Percentiles rank a stretch among this genome's conserved stretches.
Evolutionary conservation across 257 asterid species (phyloP).

Genomic region (Rauvolfia tetraphylla): DNA sequence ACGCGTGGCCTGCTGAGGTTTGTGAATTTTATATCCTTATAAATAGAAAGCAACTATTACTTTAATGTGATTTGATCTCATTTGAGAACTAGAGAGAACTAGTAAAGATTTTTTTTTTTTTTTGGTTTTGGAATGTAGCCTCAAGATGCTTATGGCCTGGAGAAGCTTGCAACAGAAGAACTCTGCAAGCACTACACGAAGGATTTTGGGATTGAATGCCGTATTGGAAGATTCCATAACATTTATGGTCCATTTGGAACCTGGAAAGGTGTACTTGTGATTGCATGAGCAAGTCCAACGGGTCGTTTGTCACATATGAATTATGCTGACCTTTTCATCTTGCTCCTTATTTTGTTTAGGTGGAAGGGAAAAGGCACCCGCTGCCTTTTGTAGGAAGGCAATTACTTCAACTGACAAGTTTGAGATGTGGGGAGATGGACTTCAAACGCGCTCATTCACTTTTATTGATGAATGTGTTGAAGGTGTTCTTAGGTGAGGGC

Average conservation of each 20-base stretch:
- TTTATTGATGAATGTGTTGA: constrained; percentile 46
- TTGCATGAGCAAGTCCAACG: neutral
- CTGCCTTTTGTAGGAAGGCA: constrained; percentile 88
- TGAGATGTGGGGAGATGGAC: constrained; percentile 76
- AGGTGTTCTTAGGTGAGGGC: constrained; percentile 37
- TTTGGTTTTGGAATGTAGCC: constrained; percentile 43
- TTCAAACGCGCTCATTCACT: constrained; percentile 43
- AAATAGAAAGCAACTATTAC: neutral
- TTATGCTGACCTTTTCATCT: neutral
- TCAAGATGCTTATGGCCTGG: constrained; percentile 93
- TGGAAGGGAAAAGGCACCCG: constrained; percentile 93
- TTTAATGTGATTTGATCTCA: neutral
- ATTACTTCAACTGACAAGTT: constrained; percentile 69
- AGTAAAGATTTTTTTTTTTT: constrained; percentile 1
- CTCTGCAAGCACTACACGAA: constrained; percentile 86
- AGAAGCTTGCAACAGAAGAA: constrained; percentile 87
- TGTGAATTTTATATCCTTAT: neutral
- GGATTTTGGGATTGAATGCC: constrained; percentile 91
- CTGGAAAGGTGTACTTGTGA: constrained; percentile 64
- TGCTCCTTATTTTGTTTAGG: constrained; percentile 37
- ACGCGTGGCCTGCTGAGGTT: constrained; percentile 99
- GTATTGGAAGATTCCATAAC: constrained; percentile 92
- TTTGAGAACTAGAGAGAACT: neutral
- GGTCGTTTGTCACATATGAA: neutral
- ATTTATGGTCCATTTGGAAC: constrained; percentile 96